A percentile compares a stretch with the other conserved stretches of the same genome.
phyloP scores from a whole-genome alignment of 768 basidiomycete genomes.

The Leccinum disarticulatum region DNA sequence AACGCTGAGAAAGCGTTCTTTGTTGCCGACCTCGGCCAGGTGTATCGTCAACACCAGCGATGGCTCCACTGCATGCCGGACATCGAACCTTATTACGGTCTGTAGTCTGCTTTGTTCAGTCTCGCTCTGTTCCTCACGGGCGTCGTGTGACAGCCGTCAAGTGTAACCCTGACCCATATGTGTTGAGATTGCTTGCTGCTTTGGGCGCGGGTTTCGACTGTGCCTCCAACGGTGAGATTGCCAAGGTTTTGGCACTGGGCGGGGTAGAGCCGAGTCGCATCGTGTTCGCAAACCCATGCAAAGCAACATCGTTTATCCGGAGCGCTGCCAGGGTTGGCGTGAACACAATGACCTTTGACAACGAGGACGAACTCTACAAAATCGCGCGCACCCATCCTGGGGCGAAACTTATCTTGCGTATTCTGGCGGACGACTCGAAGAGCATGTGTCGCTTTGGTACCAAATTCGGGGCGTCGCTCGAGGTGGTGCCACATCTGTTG shows the following conservation, averaged over 20 bases:
- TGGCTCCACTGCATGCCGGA: constrained; percentile 79
- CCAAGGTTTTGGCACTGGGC: constrained; percentile 69
- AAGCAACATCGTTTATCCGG: constrained; percentile 90
- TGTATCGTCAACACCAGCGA: constrained; percentile 80
- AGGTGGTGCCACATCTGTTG: constrained; percentile 75
- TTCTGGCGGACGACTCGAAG: constrained; percentile 97
- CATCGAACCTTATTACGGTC: constrained; percentile 94
- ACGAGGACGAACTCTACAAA: constrained; percentile 94
- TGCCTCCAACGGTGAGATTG: constrained; percentile 92
- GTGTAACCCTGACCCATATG: constrained; percentile 96
- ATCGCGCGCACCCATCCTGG: constrained; percentile 75
- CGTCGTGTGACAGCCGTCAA: constrained; percentile 70
- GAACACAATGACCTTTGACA: constrained; percentile 97
- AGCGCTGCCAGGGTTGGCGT: constrained; percentile 78
- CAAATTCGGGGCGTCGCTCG: constrained; percentile 94
- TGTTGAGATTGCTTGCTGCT: constrained; percentile 86
- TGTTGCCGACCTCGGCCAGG: constrained; percentile 87
- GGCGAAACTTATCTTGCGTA: constrained; percentile 89
- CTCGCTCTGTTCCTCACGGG: constrained; percentile 27
- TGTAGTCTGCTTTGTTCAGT: constrained; percentile 29
- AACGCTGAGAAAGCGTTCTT: constrained; percentile 96
- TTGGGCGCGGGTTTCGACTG: constrained; percentile 96
- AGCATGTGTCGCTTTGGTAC: constrained; percentile 89
- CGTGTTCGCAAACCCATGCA: constrained; percentile 99
- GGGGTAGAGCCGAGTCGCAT: constrained; percentile 78